phyloP scores from a whole-genome alignment of 225 moss, liverwort and hornwort genomes.

The Anthoceros angustus region DNA sequence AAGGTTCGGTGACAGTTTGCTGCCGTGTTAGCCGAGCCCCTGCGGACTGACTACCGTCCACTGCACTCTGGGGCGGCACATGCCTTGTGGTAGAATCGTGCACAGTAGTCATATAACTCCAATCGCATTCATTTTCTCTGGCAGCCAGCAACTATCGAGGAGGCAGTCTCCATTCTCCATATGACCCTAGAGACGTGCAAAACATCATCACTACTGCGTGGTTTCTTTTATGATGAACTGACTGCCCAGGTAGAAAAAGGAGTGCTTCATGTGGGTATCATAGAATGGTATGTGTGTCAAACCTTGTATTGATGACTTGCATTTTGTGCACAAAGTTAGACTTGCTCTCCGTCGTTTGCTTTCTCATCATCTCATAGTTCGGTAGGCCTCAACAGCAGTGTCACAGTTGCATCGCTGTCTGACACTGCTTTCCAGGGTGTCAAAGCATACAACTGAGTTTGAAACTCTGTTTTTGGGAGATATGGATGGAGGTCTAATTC shows the following conservation, averaged over 20 bases:
- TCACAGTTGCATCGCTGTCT: not conserved
- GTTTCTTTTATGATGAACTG: conserved; percentile 67
- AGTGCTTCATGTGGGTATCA: conserved; percentile 29
- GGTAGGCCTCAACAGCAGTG: not conserved
- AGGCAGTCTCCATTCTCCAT: conserved; percentile 53
- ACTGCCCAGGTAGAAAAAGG: conserved; percentile 49
- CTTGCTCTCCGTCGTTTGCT: not conserved
- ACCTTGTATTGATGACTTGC: not conserved
- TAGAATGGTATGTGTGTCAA: conserved; percentile 43
- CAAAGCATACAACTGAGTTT: conserved; percentile 56
- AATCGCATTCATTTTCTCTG: not conserved
- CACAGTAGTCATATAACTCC: not conserved
- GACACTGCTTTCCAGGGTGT: conserved; percentile 31
- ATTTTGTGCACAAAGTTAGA: not conserved
- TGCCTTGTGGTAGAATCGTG: too few relatives aligned
- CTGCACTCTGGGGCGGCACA: too few relatives aligned
- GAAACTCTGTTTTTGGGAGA: conserved; percentile 60
- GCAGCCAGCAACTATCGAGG: conserved; percentile 46
- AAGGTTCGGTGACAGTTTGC: not conserved
- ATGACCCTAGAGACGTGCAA: conserved; percentile 75
- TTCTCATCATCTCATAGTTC: not conserved
- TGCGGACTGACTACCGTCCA: not conserved
- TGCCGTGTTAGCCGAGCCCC: not conserved
- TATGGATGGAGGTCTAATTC: conserved; percentile 57
- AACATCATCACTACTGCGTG: conserved; percentile 40